Evolutionary conservation across 495 filamentous ascomycete species (phyloP), one percentile per base, ranked within the genome.

Genomic region (Trichocladium antarcticum): DNA sequence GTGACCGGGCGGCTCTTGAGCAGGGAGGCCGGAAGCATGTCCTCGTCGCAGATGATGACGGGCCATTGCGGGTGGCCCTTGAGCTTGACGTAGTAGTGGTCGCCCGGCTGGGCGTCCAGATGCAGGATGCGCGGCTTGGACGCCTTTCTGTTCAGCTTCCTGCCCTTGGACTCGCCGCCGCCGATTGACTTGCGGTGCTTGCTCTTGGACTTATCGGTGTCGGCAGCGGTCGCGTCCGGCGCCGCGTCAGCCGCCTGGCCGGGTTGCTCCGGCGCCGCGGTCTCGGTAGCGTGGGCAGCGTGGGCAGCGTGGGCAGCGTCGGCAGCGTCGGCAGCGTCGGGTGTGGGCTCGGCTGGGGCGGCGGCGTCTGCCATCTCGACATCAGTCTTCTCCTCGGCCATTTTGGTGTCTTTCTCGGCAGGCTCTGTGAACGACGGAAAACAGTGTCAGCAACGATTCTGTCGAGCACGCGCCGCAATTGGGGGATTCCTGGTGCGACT

Each of bases 1-100:
- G 86, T 88, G 31, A 94, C 85, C 1, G 89, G 89, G 49, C 89
- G 79, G 28, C 75, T 74, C 45, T 71, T 78, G 47, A 89, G 63
- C 16, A 95, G 74, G 22, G 72, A 76, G 31, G 75, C 62, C 0
- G 89, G 89, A 9, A 96, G 78, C 78, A 96, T 95, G 50, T 84
- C 82, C 66, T 96, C 89, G 60, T 94, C 87, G 57, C 83, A 87
- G 50, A 96, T 79, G 65, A 96, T 83, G 36, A 85, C 79, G 3
- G 89, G 89, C 89, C 89, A 96, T 36, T 83, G 80, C 11, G 88
- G 87, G 68, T 84, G 88, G 46, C 89, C 89, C 71, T 87, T 89
- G 60, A 96, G 79, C 58, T 85, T 81, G 49, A 87, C 85, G 43
- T 88, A 82, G 68, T 78, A 95, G 65, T 86, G 83, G 51, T 95